phyloP scores from a whole-genome alignment of 2,329 filamentous ascomycete species.

The Huntiella decipiens region DNA sequence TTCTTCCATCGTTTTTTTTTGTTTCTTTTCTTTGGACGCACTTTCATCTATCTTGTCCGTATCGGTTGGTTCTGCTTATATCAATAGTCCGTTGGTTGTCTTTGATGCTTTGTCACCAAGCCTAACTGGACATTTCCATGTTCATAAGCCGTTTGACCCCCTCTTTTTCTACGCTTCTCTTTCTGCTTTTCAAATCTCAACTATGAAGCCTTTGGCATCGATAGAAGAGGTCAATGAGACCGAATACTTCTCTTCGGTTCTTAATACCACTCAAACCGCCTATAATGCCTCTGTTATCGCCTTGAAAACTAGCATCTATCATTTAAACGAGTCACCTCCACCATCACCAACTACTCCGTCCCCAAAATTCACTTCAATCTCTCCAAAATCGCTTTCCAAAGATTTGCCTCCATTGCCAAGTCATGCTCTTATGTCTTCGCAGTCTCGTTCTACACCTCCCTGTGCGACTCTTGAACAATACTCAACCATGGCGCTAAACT shows the following conservation, averaged over 20 bases:
- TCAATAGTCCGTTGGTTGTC: background rate
- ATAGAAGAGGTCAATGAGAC: slow-evolving; percentile 9
- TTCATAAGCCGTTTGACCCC: background rate
- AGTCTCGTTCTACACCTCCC: background rate
- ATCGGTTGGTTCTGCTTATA: background rate
- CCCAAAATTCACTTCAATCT: background rate
- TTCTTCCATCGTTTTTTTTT: background rate
- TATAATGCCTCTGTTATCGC: slow-evolving; percentile 8
- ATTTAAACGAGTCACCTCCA: slow-evolving; percentile 6
- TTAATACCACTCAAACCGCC: slow-evolving; percentile 5
- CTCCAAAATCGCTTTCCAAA: background rate
- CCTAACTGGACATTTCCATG: background rate
- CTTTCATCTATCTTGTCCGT: background rate
- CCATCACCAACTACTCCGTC: background rate
- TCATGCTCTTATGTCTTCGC: background rate
- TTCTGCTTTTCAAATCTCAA: background rate
- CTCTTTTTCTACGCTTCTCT: background rate
- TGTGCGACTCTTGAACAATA: slow-evolving; percentile 8
- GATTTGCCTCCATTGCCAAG: background rate
- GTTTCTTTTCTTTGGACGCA: background rate
- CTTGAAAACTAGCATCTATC: slow-evolving; percentile 9
- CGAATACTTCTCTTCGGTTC: slow-evolving; percentile 9
- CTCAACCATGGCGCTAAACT: slow-evolving; percentile 1
- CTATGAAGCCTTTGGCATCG: slow-evolving; percentile 7
- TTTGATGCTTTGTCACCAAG: background rate